Evolutionary conservation across 495 filamentous ascomycete genomes (phyloP).

Genomic region (Trypethelium eluteriae): DNA sequence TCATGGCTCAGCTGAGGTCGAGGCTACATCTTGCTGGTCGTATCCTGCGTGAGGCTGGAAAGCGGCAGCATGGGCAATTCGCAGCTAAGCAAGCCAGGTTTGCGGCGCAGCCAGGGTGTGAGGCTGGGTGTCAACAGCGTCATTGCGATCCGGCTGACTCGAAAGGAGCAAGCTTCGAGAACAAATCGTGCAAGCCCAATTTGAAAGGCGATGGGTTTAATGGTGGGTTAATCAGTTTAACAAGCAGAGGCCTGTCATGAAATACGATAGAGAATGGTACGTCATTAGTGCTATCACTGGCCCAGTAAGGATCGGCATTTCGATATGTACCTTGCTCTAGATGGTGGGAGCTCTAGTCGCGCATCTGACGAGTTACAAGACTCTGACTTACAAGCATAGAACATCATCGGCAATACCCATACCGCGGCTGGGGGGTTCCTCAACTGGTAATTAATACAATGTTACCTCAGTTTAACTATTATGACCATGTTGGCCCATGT

Average conservation of each 20-base stretch:
- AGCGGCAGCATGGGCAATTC: background rate
- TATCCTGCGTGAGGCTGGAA: conserved; percentile 1
- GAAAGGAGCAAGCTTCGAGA: too few relatives aligned
- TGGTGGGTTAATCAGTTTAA: background rate
- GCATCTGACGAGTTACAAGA: too few relatives aligned
- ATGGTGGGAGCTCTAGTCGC: too few relatives aligned
- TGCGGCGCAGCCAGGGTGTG: background rate
- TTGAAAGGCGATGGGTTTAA: background rate
- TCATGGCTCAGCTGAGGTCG: background rate
- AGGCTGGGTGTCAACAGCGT: background rate
- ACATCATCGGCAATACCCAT: too few relatives aligned
- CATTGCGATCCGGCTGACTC: background rate
- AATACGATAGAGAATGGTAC: background rate
- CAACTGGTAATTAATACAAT: too few relatives aligned
- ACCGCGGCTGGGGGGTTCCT: too few relatives aligned
- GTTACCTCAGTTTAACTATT: too few relatives aligned
- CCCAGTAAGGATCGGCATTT: background rate
- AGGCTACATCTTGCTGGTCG: conserved; percentile 1
- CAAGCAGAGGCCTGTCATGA: background rate
- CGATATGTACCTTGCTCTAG: conserved; percentile 8
- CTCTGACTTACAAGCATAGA: too few relatives aligned
- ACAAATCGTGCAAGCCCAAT: background rate
- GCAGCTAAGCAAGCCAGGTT: background rate
- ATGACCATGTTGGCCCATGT: too few relatives aligned
- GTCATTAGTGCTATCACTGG: conserved; percentile 4